A percentile compares a stretch with the other conserved stretches of the same genome.
Evolutionary conservation across 345 rosid species (phyloP).

Genomic region (Salix udensis): DNA sequence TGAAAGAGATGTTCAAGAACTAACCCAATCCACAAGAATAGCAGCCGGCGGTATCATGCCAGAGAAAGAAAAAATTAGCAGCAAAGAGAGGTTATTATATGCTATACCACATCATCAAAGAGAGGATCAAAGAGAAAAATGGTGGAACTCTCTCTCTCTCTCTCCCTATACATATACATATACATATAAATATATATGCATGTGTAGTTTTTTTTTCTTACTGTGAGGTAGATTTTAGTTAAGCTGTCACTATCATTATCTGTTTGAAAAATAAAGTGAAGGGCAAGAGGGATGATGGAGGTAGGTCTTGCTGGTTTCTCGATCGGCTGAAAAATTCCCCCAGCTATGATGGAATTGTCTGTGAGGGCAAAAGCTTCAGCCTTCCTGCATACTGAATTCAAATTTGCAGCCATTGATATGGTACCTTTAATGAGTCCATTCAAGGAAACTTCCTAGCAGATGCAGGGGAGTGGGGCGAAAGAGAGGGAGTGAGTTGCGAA

Average conservation of each 20-base stretch:
- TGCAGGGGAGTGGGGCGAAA: background rate
- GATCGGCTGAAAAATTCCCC: background rate
- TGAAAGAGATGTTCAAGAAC: background rate
- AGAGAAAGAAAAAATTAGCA: background rate
- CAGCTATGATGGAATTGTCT: background rate
- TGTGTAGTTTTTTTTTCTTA: no score
- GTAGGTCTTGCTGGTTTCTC: background rate
- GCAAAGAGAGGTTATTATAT: background rate
- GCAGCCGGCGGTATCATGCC: background rate
- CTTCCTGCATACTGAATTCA: background rate
- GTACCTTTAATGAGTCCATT: conserved; percentile 26
- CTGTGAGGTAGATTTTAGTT: background rate
- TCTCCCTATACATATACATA: no score
- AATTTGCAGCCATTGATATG: conserved; percentile 15
- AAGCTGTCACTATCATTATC: background rate
- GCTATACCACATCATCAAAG: background rate
- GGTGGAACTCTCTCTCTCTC: background rate
- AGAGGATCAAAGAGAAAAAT: background rate
- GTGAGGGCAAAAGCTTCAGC: background rate
- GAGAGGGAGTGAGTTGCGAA: background rate
- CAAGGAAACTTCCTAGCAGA: conserved; percentile 42
- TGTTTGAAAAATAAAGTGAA: background rate
- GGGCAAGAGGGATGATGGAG: background rate
- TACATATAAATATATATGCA: no score
- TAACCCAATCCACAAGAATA: background rate